phyloP scores from a whole-genome alignment of 345 rosid species.

The Gynandropsis gynandra region DNA sequence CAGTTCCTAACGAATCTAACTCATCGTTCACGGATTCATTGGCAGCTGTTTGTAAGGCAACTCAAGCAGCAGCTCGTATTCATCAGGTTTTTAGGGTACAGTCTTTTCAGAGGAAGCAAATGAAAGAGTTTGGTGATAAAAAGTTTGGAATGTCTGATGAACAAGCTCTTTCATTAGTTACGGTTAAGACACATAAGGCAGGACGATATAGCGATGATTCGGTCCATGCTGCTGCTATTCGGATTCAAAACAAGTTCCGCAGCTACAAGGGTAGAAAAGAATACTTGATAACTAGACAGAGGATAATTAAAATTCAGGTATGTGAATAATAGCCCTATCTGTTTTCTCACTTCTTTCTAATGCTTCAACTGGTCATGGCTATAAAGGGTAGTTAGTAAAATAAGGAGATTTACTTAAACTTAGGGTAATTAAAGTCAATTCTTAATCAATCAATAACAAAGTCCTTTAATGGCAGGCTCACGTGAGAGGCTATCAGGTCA shows the following conservation, averaged over 20 bases:
- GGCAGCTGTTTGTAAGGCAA: conserved; percentile 60
- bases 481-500: conserved; percentile 72
- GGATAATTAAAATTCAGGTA: conserved; percentile 64
- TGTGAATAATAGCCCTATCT: too few species aligned
- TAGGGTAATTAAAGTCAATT: too few species aligned
- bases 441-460: too few species aligned
- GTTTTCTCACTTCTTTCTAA: too few species aligned
- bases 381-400: too few species aligned
- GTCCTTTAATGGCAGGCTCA: conserved; percentile 50
- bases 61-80: conserved; percentile 65
- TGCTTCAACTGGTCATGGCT: too few species aligned
- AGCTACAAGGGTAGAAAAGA: conserved; percentile 70
- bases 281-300: conserved; percentile 43
- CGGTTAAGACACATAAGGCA: conserved; percentile 38
- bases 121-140: conserved; percentile 39
- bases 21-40: conserved; percentile 45
- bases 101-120: conserved; percentile 56
- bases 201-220: conserved; percentile 36
- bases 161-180: conserved; percentile 49
- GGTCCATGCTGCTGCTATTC: conserved; percentile 50
- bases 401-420: too few species aligned
- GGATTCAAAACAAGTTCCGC: conserved; percentile 62
- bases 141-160: conserved; percentile 44
- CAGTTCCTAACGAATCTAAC: conserved; percentile 39
- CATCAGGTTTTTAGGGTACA: conserved; percentile 58